Base-by-base conservation (phyloP, 2,329 filamentous ascomycete species). In the Fusarium sacchari region DNA sequence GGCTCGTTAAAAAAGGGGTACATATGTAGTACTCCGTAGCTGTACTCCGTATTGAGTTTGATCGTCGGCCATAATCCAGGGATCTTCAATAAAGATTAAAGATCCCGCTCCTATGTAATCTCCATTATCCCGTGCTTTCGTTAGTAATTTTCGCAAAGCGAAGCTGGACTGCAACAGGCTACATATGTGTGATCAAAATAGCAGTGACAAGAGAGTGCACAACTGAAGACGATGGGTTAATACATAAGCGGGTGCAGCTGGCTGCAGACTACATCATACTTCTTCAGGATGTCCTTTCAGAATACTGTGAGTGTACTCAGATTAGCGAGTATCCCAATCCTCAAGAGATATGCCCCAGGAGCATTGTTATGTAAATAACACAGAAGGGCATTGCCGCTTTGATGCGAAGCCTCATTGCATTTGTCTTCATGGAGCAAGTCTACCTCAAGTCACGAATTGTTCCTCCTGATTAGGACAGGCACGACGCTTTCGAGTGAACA, bases 1-100 rank as follows among this genome's bases (percentile, higher is more conserved):
- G 34, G 50, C 18, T 22, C 13, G 20, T 30, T n/a, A 49, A 36
- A 74, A 67, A 67, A 68, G 70, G 71, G 62, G 59, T 13, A 15
- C n/a, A n/a, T n/a, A n/a, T n/a, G n/a, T n/a, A n/a, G n/a, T n/a
- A n/a, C n/a, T n/a, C n/a, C n/a, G n/a, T n/a, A n/a, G n/a, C n/a
- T n/a, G n/a, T n/a, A n/a, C n/a, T n/a, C n/a, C n/a, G n/a, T n/a
- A n/a, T 39, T 24, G 44, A 47, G 37, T 20, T 53, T 28, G 49
- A 61, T 57, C 61, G 24, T 50, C 37, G 17, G 24, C 34, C 26
- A 40, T 49, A 12, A 32, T 37, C 36, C 43, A 40, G 42, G 46
- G 40, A 62, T 47, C 39, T 44, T 50, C 26, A 52, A 42, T 53
- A 46, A 44, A 67, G 49, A 43, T 61, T 53, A 46, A 44, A 67